Evolutionary conservation across 148 eudicot genomes (phyloP).

Genomic region (Rhododendron ovatum): DNA sequence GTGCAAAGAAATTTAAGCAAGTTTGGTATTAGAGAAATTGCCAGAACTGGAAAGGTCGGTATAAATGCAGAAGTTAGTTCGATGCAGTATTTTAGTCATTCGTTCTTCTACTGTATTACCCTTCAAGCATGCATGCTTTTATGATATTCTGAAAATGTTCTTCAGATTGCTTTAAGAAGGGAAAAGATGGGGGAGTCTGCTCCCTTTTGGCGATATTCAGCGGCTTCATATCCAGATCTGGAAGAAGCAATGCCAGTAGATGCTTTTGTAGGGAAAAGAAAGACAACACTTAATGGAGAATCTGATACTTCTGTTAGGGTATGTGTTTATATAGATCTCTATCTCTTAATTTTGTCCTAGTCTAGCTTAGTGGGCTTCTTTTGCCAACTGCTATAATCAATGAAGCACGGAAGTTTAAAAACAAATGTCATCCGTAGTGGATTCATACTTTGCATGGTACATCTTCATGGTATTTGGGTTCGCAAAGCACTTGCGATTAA

Average conservation of each 20-base stretch:
- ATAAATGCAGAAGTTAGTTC: neutral
- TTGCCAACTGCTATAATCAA: neutral
- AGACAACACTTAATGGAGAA: slow-evolving; percentile 26
- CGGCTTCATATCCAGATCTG: slow-evolving; percentile 92
- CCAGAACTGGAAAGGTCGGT: slow-evolving; percentile 89
- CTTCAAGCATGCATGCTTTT: neutral
- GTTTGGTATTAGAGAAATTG: slow-evolving; percentile 86
- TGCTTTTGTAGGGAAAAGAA: slow-evolving; percentile 22
- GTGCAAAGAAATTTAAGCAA: slow-evolving; percentile 69
- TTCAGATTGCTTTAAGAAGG: slow-evolving; percentile 80
- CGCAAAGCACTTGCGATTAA: neutral
- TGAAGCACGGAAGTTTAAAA: neutral
- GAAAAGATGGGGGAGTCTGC: slow-evolving; percentile 90
- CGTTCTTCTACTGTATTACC: neutral
- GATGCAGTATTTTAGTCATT: neutral
- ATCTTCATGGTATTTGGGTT: neutral
- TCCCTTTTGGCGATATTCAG: slow-evolving; percentile 94
- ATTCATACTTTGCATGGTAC: neutral
- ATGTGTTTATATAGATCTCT: neutral
- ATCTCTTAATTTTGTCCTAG: neutral
- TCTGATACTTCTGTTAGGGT: slow-evolving; percentile 20
- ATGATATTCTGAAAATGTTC: neutral
- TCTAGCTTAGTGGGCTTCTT: neutral
- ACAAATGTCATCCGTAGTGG: neutral
- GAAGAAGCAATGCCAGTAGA: slow-evolving; percentile 26